Base-by-base conservation (phyloP, 768 basidiomycete genomes). In the Lactarius psammicola region DNA sequence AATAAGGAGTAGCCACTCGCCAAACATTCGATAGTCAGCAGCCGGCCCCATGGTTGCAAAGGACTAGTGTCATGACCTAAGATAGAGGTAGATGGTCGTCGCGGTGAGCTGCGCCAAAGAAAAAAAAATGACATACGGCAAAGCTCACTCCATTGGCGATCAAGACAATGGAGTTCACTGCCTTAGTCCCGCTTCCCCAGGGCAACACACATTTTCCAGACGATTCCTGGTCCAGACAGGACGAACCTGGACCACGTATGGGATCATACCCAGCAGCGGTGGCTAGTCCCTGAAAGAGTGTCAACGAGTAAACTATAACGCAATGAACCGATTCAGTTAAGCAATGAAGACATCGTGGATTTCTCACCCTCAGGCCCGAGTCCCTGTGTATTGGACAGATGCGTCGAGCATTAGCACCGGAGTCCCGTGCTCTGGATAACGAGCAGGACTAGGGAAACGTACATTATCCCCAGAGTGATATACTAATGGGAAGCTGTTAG, bases 381-480 rank as follows among this genome's bases (percentile, higher is more conserved):
- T 62, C 88, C 87, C 86, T 90, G 17, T 66, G 34, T 28, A 34
- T 31, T 23, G 40, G 5, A 23, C 11, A 17, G n/a, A 26, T 26
- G 13, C 13, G 13, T 5, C 15, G 11, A 51, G 5, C 2, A 8
- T 3, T 23, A 34, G 38, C 5, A 46, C 23, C 85, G 69, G 9
- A 51, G 4, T 23, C 30, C 30, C 42, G 4, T 54, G 8, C 56
- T 66, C 33, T 67, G 38, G 38, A 20, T 30, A 51, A 8, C 59
- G 44, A 51, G 56, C 11, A 56, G 18, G 18, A 26, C 18, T 5
- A n/a, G 17, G 15, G 15, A 7, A 15, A 68, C 81, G 23, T 69
- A 89, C 88, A 74, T 90, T 91, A 68, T 91, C 85, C 58, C 90
- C 90, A 64, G 91, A 92, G 76, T 87, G 89, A 72, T 91, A 92